Percentiles rank a stretch among this genome's conserved stretches.
Conservation (phyloP, 164 flowering plant species). For the Chloranthus sessilifolius region DNA sequence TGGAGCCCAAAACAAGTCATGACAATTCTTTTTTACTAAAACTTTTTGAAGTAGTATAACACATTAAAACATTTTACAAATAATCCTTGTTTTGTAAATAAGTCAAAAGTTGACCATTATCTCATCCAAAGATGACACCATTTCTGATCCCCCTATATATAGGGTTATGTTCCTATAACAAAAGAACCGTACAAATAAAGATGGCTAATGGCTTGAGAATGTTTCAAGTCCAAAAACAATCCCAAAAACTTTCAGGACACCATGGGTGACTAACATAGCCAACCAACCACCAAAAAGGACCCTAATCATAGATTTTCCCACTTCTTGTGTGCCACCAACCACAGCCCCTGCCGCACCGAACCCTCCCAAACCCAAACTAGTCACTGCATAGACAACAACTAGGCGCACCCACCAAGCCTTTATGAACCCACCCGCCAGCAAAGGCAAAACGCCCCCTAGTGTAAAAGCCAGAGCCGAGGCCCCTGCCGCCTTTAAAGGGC, state of each 20-base stretch:
- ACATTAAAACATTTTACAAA: too few relatives aligned
- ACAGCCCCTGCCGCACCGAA: slow-evolving; percentile 8
- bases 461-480: slow-evolving; percentile 6
- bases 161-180: too few relatives aligned
- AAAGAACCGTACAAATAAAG: too few relatives aligned
- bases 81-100: too few relatives aligned
- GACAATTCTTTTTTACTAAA: too few relatives aligned
- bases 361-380: slow-evolving; percentile 5
- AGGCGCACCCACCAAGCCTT: not conserved
- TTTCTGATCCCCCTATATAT: too few relatives aligned
- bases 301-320: slow-evolving; percentile 3
- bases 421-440: slow-evolving; percentile 10
- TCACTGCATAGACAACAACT: not conserved
- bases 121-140: too few relatives aligned
- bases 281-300: slow-evolving; percentile 10
- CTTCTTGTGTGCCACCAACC: slow-evolving; percentile 1
- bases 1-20: too few relatives aligned
- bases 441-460: slow-evolving; percentile 1
- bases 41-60: too few relatives aligned
- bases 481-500: slow-evolving; percentile 2
- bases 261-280: slow-evolving; percentile 9
- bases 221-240: not conserved
- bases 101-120: too few relatives aligned
- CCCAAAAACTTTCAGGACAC: slow-evolving; percentile 4
- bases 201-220: too few relatives aligned